Conservation (phyloP, 106 monocot species). For the Phalaenopsis equestris region DNA sequence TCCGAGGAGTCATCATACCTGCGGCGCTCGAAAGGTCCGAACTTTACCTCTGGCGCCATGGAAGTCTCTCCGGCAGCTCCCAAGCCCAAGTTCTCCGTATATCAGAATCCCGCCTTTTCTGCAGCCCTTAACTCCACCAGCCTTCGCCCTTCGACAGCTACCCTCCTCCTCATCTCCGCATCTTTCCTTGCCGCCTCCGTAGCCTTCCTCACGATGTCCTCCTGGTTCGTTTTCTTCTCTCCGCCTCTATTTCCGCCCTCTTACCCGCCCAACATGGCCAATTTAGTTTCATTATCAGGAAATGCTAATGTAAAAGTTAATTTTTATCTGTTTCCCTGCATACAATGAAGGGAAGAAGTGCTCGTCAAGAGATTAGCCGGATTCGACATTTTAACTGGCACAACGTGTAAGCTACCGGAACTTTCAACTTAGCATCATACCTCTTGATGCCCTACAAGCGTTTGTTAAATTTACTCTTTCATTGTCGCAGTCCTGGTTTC, state of each 20-base stretch:
- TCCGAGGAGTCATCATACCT: not conserved
- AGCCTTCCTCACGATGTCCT: constrained; percentile 35
- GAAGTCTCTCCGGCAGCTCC: constrained; percentile 9
- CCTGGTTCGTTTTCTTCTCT: constrained; percentile 17
- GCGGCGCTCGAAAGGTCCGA: not conserved
- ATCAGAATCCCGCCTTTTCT: constrained; percentile 76
- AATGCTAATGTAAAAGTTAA: not conserved
- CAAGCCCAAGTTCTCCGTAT: constrained; percentile 82
- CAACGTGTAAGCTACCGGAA: constrained; percentile 25
- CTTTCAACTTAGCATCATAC: not conserved
- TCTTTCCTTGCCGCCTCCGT: constrained; percentile 24
- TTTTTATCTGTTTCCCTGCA: not conserved
- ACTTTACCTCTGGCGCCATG: not conserved
- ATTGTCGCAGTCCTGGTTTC: constrained; percentile 26
- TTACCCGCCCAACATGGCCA: not conserved
- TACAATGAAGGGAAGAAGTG: constrained; percentile 25
- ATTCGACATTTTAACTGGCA: constrained; percentile 17
- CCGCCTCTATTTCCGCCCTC: not conserved
- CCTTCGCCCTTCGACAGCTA: constrained; percentile 45
- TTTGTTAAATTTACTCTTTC: constrained; percentile 32
- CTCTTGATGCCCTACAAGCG: constrained; percentile 14
- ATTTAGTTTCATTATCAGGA: not conserved
- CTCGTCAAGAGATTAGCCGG: constrained; percentile 6
- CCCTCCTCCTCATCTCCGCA: constrained; percentile 42
- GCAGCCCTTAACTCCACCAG: constrained; percentile 65